Conservation (phyloP, 2,329 filamentous ascomycete genomes). For the Verticillium isaacii region DNA sequence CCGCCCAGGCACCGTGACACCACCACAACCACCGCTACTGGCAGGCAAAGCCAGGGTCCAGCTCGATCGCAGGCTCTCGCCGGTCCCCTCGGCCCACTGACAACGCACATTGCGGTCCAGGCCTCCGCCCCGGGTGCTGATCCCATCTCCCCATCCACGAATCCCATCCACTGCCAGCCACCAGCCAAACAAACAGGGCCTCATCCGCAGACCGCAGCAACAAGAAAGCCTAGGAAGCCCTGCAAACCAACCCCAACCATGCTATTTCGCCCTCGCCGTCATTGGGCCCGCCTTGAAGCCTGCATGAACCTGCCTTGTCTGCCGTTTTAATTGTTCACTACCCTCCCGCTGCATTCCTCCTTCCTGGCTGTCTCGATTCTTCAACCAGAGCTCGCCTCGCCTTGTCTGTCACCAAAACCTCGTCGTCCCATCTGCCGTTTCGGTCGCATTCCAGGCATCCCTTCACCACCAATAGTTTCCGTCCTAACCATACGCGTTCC, state of each 20-base stretch:
- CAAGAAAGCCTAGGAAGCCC: not conserved
- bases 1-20: no score
- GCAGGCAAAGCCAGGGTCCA: not conserved
- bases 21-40: no score
- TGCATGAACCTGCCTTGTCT: not conserved
- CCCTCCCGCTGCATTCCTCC: not conserved
- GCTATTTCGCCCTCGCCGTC: not conserved
- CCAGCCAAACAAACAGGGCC: not conserved
- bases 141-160: not conserved
- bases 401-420: not conserved
- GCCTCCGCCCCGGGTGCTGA: not conserved
- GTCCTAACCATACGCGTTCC: not conserved
- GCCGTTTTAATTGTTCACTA: not conserved
- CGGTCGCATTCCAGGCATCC: not conserved
- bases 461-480: not conserved
- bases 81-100: not conserved
- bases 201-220: not conserved
- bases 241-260: not conserved
- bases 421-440: not conserved
- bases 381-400: not conserved
- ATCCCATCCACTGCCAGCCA: not conserved
- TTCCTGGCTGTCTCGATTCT: not conserved
- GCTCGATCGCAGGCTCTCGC: not conserved
- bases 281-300: not conserved
- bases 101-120: not conserved